Evolutionary conservation across 441 rosid genomes (phyloP), one percentile per base, ranked within the genome.

Genomic region (Arabidopsis hybrid): DNA sequence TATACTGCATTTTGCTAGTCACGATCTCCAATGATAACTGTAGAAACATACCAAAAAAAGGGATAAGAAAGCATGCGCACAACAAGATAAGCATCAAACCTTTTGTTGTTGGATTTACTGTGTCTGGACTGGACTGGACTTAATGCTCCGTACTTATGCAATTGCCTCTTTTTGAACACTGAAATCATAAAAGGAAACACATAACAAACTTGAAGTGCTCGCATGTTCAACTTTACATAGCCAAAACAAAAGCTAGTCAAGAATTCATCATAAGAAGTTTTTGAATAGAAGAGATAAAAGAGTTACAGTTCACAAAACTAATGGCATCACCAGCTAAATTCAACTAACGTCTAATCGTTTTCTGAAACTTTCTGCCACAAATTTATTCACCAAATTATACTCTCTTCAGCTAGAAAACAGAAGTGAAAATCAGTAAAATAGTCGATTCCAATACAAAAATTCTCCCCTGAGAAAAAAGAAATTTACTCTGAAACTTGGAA

Each of bases 341-440:
- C 16, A 58, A 59, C 68, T 71, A 13, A 71, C 69, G 65, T 65
- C 77, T 66, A 52, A 77, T 77, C 69, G 72, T 72, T 60, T 77
- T 67, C 35, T 70, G 79, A 57, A 73, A 72, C 39, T 31, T 65
- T 49, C 3, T 17, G 29, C 29, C 53, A 49, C 11, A 43, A 13
- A 13, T 43, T 43, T 80, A 59, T 71, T 61, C 74, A 74, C 79
- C 38, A 14, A 50, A 71, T 31, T 55, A 45, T 21, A 21, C 26
- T 21, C 26, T 21, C 26, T 21, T 21, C 26, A 21, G 26, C 26
- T 21, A 21, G 26, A 21, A 21, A 21, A 21, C 26, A 21, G 26
- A 21, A 21, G 26, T 21, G 26, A 21, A 21, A 21, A 21, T 21
- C 26, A 21, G 26, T 21, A 66, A 65, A 58, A 29, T 26, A 62